Base-by-base conservation (phyloP, 345 rosid genomes). In the sweet orange (Citrus sinensis) region DNA sequence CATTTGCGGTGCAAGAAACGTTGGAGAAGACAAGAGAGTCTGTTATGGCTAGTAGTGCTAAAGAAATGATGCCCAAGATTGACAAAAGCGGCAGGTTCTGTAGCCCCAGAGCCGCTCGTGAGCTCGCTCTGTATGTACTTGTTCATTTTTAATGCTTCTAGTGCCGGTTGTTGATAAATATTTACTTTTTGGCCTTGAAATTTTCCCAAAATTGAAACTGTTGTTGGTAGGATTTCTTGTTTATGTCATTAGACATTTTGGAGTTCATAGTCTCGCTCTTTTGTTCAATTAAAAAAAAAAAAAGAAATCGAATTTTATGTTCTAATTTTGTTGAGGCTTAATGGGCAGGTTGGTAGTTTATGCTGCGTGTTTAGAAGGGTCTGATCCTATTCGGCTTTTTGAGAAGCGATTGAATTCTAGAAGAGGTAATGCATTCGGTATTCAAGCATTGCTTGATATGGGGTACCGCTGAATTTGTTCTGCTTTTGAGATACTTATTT, bases 91-190 rank as follows among this genome's bases (percentile, higher is more conserved):
- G 98, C 37, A 86, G 98, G 76, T 91, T 96, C 79, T 94, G 98
- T 86, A 94, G 97, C 82, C 99, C 99, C 73, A 89, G 99, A 84
- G 99, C 99, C 67, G 99, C 93, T 83, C 91, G 99, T 7, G 99
- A 96, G 83, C 97, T 96, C 78, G 96, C 99, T 76, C 81, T 96
- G 99, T 96, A 89, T 79, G 86, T 27, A 66, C n/a, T 46, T 13
- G 25, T 71, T 22, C 20, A 71, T 34, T 65, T 55, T 65, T 22
- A 13, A 0, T 10, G 19, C 58, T 34, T 2, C 27, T 4, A 11
- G 29, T 29, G 39, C 58, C 2, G 6, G 20, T 54, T 54, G 22
- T 54, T 54, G 2, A 54, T 54, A 54, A 54, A 54, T 54, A 54
- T 54, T 54, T 54, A 5, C 5, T 19, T 46, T 5, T 17, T 54